Evolutionary conservation across 192 early-diverging fungal species (phyloP), one percentile per base, ranked within the genome.

Genomic region (Coemansia sp.): DNA sequence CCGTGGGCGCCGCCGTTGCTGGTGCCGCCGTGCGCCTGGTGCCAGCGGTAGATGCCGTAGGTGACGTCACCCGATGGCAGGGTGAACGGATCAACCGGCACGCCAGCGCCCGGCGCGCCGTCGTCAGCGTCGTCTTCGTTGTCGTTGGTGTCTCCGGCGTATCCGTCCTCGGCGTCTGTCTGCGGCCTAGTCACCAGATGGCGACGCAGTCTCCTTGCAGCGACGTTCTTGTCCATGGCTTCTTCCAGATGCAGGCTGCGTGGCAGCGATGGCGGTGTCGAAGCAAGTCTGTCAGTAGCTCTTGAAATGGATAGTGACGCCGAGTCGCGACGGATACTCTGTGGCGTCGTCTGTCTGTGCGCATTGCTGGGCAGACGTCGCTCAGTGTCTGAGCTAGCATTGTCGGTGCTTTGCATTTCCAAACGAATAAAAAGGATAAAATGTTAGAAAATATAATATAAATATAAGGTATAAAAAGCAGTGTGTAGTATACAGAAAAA

Each of bases 21-120:
- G 15, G 4, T 5, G 2, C 41, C 43, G 54, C 88, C 88, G 32
- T 86, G 62, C 43, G 85, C 80, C 28, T 91, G 87, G 15, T 87
- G 81, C 91, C 91, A 94, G 70, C 93, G 90, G 78, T 95, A 95
- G 66, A 95, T 89, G 69, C 92, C 90, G 48, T 89, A 87, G 2
- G 94, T 92, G 68, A 89, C 88, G 63, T 90, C 88, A 17, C 89
- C 91, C 36, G 59, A 52, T 4, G 61, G 39, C 51, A 56, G 74
- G 36, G 87, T 86, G 75, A 88, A 85, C 48, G 83, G 75, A 64
- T 85, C 80, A 34, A 67, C 76, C 1, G 69, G 68, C 66, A 79
- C 64, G 32, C 8, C 33, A 12, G 8, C 11, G 3, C 6, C 34
- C 32, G 22, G 4, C 35, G 55, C 63, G 41, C 55, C 71, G 9